A percentile compares a stretch with the other conserved stretches of the same genome.
Evolutionary conservation across 1,284 basidiomycete genomes (phyloP).

Genomic region (Leucoagaricus sp.): DNA sequence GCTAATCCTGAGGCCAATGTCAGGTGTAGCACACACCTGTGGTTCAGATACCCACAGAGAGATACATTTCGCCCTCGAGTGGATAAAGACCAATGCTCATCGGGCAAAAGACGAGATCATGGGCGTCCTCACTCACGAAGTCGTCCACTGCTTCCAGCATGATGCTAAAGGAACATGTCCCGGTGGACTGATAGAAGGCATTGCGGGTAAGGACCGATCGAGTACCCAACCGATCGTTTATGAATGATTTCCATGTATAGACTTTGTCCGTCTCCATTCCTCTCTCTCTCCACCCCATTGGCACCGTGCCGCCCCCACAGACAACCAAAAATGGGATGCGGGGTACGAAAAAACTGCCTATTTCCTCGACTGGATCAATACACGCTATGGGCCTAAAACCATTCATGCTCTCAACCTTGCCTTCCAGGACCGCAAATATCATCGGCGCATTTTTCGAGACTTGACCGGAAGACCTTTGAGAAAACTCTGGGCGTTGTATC

Average conservation of each 20-base stretch:
- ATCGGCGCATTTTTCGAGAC: slow-evolving; percentile 50
- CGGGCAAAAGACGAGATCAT: slow-evolving; percentile 60
- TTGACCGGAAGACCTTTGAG: slow-evolving; percentile 52
- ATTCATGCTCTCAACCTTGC: slow-evolving; percentile 56
- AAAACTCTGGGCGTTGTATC: slow-evolving; percentile 59
- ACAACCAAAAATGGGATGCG: slow-evolving; percentile 60
- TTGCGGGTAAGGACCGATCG: slow-evolving; percentile 54
- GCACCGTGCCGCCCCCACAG: slow-evolving; percentile 35
- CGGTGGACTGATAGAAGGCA: slow-evolving; percentile 69
- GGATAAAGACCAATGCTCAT: slow-evolving; percentile 46
- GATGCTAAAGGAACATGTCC: slow-evolving; percentile 61
- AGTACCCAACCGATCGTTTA: background rate
- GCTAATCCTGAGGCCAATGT: slow-evolving; percentile 62
- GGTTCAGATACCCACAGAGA: slow-evolving; percentile 62
- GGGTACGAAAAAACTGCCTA: slow-evolving; percentile 72
- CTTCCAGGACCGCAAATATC: slow-evolving; percentile 51
- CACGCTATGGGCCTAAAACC: slow-evolving; percentile 50
- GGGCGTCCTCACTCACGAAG: slow-evolving; percentile 62
- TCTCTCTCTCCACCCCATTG: slow-evolving; percentile 67
- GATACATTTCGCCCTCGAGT: slow-evolving; percentile 68
- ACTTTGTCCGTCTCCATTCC: slow-evolving; percentile 67
- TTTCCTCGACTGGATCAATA: slow-evolving; percentile 73
- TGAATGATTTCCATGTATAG: slow-evolving; percentile 32
- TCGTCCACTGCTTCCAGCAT: slow-evolving; percentile 76
- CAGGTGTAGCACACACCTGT: slow-evolving; percentile 65